Percentiles rank a stretch among this genome's conserved stretches.
Conservation (phyloP, 2,329 filamentous ascomycete species). For the Botrytis byssoidea region DNA sequence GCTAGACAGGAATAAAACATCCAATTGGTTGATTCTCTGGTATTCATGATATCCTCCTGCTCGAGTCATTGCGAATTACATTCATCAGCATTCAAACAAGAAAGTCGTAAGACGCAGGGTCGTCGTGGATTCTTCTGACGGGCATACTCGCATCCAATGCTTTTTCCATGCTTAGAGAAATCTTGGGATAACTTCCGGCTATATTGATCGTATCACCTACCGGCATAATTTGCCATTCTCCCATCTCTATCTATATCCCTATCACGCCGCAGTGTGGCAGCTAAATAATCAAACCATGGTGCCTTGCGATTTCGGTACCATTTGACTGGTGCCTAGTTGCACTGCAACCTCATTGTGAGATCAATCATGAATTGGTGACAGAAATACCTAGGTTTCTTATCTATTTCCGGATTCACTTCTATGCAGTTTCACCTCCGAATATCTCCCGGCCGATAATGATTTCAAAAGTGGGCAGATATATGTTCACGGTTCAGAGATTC, state of each 20-base stretch:
- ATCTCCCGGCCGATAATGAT: conserved; percentile 1
- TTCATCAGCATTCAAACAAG: background rate
- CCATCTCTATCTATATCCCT: background rate
- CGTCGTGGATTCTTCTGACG: background rate
- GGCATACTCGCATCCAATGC: background rate
- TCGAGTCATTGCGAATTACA: background rate
- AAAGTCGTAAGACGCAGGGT: background rate
- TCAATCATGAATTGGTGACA: background rate
- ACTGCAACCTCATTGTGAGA: background rate
- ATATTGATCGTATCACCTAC: background rate
- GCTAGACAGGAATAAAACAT: background rate
- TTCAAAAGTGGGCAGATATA: conserved; percentile 1
- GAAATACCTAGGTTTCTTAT: background rate
- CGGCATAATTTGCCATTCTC: background rate
- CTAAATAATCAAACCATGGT: background rate
- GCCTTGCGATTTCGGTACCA: background rate
- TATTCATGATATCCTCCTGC: background rate
- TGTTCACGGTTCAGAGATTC: background rate
- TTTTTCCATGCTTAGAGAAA: background rate
- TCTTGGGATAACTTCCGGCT: background rate
- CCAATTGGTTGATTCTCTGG: background rate
- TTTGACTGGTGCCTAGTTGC: conserved; percentile 6
- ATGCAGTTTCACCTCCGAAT: background rate
- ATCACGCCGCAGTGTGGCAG: background rate
- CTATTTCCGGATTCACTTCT: background rate